These are phyloP conservation scores for Tolypocladium inflatum DNA, from an alignment of 2,329 filamentous ascomycete species.

Conservation along the genomic window DNA sequence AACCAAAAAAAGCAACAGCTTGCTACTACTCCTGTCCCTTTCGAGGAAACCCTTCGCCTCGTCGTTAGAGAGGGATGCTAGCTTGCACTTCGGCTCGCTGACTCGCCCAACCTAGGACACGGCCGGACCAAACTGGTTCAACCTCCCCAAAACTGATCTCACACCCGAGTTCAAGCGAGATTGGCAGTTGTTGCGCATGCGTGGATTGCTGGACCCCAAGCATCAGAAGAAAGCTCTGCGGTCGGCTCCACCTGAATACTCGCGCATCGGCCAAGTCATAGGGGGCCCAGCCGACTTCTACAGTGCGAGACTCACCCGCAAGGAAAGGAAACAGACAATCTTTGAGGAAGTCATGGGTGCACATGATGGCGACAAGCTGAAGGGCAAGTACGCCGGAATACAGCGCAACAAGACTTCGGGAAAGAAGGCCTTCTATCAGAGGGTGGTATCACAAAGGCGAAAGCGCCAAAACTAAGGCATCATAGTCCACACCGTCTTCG, in stretches of 20 bases:
- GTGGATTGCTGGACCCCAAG: slow-evolving; percentile 80
- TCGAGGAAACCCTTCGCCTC: neutral
- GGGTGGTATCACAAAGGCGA: slow-evolving; percentile 44
- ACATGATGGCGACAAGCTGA: slow-evolving; percentile 57
- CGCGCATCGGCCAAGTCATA: slow-evolving; percentile 79
- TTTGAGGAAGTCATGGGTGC: slow-evolving; percentile 65
- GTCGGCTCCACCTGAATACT: slow-evolving; percentile 61
- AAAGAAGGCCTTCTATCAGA: slow-evolving; percentile 84
- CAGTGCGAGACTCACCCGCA: slow-evolving; percentile 71
- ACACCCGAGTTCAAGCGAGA: slow-evolving; percentile 84
- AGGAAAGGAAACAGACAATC: slow-evolving; percentile 78
- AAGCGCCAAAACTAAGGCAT: slow-evolving; percentile 13
- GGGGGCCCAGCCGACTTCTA: slow-evolving; percentile 85
- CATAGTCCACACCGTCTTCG: neutral
- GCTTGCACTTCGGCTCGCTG: neutral
- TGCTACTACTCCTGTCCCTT: neutral
- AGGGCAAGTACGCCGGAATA: slow-evolving; percentile 78
- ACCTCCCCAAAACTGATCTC: slow-evolving; percentile 74
- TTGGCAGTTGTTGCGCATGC: slow-evolving; percentile 80
- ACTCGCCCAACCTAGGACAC: slow-evolving; percentile 30
- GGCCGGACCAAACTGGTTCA: slow-evolving; percentile 77
- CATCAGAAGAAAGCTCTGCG: slow-evolving; percentile 87
- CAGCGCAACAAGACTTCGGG: slow-evolving; percentile 76
- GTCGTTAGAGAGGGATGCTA: neutral
- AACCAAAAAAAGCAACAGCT: neutral